Evolutionary conservation across 2,329 filamentous ascomycete genomes (phyloP).

Genomic region (Neopestalotiopsis sp.): DNA sequence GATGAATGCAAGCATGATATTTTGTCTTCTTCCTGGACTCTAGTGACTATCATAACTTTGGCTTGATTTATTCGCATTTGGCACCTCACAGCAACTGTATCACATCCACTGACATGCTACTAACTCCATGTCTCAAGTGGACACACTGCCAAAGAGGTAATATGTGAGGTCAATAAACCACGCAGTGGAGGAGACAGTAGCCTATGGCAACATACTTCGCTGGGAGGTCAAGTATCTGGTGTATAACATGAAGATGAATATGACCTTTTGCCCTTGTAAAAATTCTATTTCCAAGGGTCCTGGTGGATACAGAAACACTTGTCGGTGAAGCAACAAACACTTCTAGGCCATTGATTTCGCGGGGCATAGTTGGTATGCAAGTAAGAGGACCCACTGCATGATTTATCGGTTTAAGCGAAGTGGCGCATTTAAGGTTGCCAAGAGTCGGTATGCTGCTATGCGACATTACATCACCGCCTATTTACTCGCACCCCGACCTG

Average conservation of each 20-base stretch:
- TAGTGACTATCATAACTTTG: too few species aligned
- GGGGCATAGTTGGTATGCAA: not conserved
- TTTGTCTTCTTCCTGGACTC: too few species aligned
- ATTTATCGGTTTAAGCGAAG: not conserved
- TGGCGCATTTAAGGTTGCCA: conserved; percentile 10
- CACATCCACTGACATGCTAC: too few species aligned
- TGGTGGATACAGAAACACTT: not conserved
- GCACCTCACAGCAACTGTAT: too few species aligned
- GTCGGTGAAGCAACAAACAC: not conserved
- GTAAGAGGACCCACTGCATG: not conserved
- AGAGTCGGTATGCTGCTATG: conserved; percentile 11
- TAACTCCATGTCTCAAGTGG: not conserved
- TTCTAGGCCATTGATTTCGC: not conserved
- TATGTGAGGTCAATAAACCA: not conserved
- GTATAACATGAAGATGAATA: not conserved
- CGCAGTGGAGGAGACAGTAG: not conserved
- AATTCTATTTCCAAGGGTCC: not conserved
- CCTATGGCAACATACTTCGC: not conserved
- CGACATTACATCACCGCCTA: conserved; percentile 13
- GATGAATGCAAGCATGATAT: too few species aligned
- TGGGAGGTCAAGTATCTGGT: too few species aligned
- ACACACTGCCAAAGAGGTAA: too few species aligned
- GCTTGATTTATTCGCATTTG: too few species aligned
- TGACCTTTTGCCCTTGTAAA: conserved; percentile 1
- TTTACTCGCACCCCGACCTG: not conserved